Percentiles rank a stretch among this genome's conserved stretches.
Evolutionary conservation across 495 filamentous ascomycete genomes (phyloP).

Genomic region (Daldinia childiae): DNA sequence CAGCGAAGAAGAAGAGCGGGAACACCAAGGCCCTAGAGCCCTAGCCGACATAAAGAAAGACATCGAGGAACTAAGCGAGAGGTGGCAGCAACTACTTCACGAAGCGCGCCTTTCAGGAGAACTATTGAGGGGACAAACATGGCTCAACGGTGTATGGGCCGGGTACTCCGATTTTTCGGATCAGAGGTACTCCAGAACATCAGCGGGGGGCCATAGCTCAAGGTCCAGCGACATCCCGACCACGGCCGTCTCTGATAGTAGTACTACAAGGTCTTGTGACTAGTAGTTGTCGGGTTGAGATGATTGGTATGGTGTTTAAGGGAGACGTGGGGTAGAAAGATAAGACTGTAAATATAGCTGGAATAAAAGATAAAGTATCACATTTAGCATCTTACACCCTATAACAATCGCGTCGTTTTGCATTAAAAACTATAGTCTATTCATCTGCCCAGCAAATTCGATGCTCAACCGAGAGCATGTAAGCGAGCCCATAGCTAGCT

Average conservation of each 20-base stretch:
- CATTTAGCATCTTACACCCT: not conserved
- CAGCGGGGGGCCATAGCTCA: not conserved
- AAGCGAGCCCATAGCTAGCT: slow-evolving; percentile 1
- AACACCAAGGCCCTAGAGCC: not conserved
- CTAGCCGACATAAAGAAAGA: not conserved
- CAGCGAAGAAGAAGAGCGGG: not conserved
- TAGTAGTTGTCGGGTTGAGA: not conserved
- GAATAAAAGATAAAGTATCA: not conserved
- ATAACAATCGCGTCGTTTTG: not conserved
- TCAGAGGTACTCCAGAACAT: not conserved
- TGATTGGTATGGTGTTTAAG: not conserved
- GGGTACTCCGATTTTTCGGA: not conserved
- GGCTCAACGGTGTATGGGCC: no score
- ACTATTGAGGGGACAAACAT: not conserved
- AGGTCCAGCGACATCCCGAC: not conserved
- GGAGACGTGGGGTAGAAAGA: not conserved
- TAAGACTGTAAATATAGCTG: not conserved
- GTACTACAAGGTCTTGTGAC: not conserved
- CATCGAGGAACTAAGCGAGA: not conserved
- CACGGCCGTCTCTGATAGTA: not conserved
- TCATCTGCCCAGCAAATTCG: not conserved
- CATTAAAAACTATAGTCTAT: slow-evolving; percentile 3
- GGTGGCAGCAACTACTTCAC: not conserved
- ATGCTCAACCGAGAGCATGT: slow-evolving; percentile 10
- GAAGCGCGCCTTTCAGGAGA: not conserved